These are phyloP conservation scores for Coleophoma crateriformis DNA, from an alignment of 2,329 filamentous ascomycete genomes.

Conservation along the genomic window DNA sequence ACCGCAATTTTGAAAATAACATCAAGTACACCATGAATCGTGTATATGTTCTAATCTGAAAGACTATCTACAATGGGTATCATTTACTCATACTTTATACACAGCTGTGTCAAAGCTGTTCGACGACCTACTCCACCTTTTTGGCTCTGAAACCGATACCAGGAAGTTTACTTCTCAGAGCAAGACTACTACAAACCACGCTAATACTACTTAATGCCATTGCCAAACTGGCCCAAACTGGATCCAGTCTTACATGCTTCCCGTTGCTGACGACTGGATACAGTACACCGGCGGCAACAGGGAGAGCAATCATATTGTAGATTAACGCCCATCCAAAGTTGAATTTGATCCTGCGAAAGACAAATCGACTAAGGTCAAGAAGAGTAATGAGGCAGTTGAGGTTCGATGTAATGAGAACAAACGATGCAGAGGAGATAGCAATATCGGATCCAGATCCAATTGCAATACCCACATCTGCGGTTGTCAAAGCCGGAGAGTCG, in stretches of 20 bases:
- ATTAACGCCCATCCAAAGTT: conserved; percentile 65
- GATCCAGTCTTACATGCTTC: conserved; percentile 60
- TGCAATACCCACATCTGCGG: conserved; percentile 78
- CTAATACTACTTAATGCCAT: conserved; percentile 93
- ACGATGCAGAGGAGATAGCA: conserved; percentile 74
- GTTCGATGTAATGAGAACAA: conserved; percentile 66
- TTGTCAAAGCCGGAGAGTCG: conserved; percentile 74
- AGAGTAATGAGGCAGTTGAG: conserved; percentile 54
- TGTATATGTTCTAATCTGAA: too few species aligned
- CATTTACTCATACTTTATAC: too few species aligned
- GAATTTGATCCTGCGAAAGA: conserved; percentile 60
- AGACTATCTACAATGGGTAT: too few species aligned
- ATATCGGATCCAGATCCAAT: conserved; percentile 79
- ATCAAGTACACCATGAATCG: too few species aligned
- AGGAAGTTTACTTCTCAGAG: conserved; percentile 43
- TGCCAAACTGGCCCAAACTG: conserved; percentile 82
- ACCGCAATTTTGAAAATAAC: too few species aligned
- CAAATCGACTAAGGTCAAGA: conserved; percentile 50
- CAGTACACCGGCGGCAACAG: conserved; percentile 60
- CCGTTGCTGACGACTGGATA: conserved; percentile 49
- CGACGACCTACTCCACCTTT: too few species aligned
- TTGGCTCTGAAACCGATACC: conserved; percentile 27
- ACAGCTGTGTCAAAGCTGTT: too few species aligned
- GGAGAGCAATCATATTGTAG: conserved; percentile 60
- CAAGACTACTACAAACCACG: conserved; percentile 77